These are phyloP conservation scores for Russula brevipes DNA, from an alignment of 768 basidiomycete genomes.

Conservation along the genomic window DNA sequence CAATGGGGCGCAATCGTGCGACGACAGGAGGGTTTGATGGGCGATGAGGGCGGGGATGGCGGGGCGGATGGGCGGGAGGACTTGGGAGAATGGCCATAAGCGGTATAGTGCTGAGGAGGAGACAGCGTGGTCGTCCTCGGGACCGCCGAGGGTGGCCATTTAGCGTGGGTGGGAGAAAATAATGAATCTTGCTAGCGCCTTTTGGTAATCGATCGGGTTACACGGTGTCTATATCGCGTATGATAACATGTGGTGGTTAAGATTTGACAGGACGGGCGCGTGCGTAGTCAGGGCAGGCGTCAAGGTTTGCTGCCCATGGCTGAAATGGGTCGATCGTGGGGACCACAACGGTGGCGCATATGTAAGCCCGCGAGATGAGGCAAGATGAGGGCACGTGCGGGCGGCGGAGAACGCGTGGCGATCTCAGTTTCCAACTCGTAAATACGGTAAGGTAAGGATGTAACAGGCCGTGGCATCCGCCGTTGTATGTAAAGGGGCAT, in stretches of 20 bases:
- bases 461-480: too few species aligned
- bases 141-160: neutral
- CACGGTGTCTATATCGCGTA: too few species aligned
- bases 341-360: neutral
- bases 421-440: conserved; percentile 5
- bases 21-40: neutral
- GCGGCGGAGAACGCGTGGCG: conserved; percentile 3
- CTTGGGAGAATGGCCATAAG: neutral
- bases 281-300: neutral
- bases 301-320: neutral
- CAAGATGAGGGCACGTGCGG: neutral
- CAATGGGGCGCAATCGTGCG: conserved; percentile 32
- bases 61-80: neutral
- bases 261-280: neutral
- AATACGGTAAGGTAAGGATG: neutral
- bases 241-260: neutral
- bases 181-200: neutral
- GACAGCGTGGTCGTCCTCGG: neutral
- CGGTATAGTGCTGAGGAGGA: neutral
- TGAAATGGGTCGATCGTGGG: conserved; percentile 3
- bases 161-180: neutral
- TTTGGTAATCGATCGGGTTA: too few species aligned
- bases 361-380: neutral
- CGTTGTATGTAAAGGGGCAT: conserved; percentile 14
- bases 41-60: conserved; percentile 1